Evolutionary conservation across 345 rosid species (phyloP), one percentile per base, ranked within the genome.

Genomic region (Rhodomyrtus tomentosa): DNA sequence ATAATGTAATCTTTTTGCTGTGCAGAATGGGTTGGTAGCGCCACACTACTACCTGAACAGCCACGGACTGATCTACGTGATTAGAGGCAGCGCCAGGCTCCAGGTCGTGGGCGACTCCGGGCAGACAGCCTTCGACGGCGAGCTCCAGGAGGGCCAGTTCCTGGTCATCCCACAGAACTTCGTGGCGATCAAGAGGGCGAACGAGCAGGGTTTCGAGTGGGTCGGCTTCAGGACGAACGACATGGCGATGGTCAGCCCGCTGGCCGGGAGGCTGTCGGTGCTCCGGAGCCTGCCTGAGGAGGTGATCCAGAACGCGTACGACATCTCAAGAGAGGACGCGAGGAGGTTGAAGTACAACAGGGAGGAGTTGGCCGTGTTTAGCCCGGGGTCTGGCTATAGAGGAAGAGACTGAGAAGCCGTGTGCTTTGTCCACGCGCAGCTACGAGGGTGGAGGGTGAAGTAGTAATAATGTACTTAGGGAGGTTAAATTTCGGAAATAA

Each of bases 1-100:
- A 51, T 58, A 2, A 27, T n/a, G 25, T n/a, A 3, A 12, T n/a
- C 68, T 32, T 8, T 62, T 16, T 8, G 6, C 21, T 62, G 6
- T 87, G 81, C 90, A 93, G 92, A 87, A 93, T 40, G 94, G 90
- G 2, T 7, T 89, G 10, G 49, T 59, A 76, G 49, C 85, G 40
- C 92, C 93, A 2, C 87, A 88, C 82, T 89, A 89, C 89, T 88
- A 89, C 88, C 10, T 81, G 21, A 89, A 93, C 58, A 87, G 91
- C 32, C 90, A 92, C 90, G 80, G 88, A 85, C 50, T 92, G 5
- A 52, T 84, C 38, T 91, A 88, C 88, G 51, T 53, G 73, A 84
- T 51, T 16, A 83, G 90, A 15, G 93, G 93, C 49, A 85, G 55
- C 20, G 89, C 86, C 10, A 62, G 88, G 32, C 50, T 89, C 14